Base-by-base conservation (phyloP, 805 yeast species). In the Lipomyces chichibuensis region DNA sequence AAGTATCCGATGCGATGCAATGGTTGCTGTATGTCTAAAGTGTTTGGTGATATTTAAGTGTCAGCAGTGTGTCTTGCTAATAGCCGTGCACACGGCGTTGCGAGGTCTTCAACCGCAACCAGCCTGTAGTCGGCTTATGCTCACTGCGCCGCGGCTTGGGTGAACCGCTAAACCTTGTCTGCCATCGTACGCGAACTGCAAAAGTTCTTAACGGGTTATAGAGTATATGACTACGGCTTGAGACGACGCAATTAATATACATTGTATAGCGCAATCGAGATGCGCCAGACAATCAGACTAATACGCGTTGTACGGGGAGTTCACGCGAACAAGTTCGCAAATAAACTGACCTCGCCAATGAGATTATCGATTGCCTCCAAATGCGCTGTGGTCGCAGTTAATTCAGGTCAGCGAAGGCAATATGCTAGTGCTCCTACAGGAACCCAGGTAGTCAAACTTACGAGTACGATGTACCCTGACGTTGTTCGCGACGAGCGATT, bases 401-500 rank as follows among this genome's bases (percentile, higher is more conserved):
- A 17, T n/a, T 7, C 20, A 0, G 49, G 49, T 23, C 49, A 43
- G 9, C 49, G 23, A n/a, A 43, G 49, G n/a, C 49, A 43, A n/a
- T 43, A 43, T 43, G 49, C 49, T n/a, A 43, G 49, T 7, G 49
- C 25, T 23, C 25, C 49, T 17, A n/a, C 49, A 3, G 49, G 49
- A 43, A 58, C 62, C n/a, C 60, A 66, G 63, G 33, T 60, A 14
- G 72, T 71, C 11, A 60, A 54, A 23, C 59, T 64, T 25, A 73
- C 75, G 11, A 66, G 72, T n/a, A 69, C 73, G 25, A 63, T 64
- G 61, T 72, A 73, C 57, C 75, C 75, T 20, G 71, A 73, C 43
- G 43, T 73, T 35, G 43, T 61, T 25, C 69, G 75, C n/a, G 74
- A 73, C 54, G 59, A 65, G 57, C 43, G 70, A 58, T 72, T 66